Evolutionary conservation across 768 basidiomycete genomes (phyloP).

Genomic region (Boletus coccyginus): DNA sequence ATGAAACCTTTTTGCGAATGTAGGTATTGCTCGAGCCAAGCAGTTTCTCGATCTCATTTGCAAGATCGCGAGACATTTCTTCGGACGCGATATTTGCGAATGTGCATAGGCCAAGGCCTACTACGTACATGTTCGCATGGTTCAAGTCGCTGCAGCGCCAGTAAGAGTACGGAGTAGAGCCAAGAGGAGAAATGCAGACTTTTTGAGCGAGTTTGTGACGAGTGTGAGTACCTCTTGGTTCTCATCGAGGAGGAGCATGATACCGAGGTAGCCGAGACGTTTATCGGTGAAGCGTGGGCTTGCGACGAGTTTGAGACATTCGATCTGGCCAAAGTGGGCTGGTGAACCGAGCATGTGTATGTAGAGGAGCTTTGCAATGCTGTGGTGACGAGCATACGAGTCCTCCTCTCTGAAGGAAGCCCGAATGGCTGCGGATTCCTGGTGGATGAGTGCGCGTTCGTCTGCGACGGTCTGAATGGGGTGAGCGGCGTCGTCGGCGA

Average conservation of each 20-base stretch:
- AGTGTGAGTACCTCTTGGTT: slow-evolving; percentile 96
- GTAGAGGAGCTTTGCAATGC: slow-evolving; percentile 96
- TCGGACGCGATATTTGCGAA: slow-evolving; percentile 99
- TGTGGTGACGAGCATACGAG: slow-evolving; percentile 92
- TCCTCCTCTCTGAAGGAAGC: slow-evolving; percentile 98
- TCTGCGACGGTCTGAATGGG: slow-evolving; percentile 86
- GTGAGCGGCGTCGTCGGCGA: slow-evolving; percentile 19
- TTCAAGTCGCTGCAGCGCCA: slow-evolving; percentile 83
- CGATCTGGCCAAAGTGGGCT: slow-evolving; percentile 99
- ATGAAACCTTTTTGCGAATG: slow-evolving; percentile 90
- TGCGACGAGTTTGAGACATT: slow-evolving; percentile 92
- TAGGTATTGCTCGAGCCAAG: slow-evolving; percentile 97
- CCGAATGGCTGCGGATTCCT: slow-evolving; percentile 95
- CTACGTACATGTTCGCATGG: slow-evolving; percentile 98
- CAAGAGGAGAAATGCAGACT: slow-evolving; percentile 47
- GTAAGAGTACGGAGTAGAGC: slow-evolving; percentile 8
- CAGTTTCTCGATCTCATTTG: slow-evolving; percentile 96
- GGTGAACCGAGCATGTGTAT: slow-evolving; percentile 99
- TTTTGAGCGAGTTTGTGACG: slow-evolving; percentile 97
- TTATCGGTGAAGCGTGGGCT: slow-evolving; percentile 97
- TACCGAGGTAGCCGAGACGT: slow-evolving; percentile 92
- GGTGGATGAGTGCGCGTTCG: slow-evolving; percentile 94
- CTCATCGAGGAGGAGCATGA: slow-evolving; percentile 97
- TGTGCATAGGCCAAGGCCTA: slow-evolving; percentile 94
- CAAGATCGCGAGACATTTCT: slow-evolving; percentile 98